Evolutionary conservation across 2,329 filamentous ascomycete genomes (phyloP), one percentile per base, ranked within the genome.

Genomic region (Neonectria ditissima): DNA sequence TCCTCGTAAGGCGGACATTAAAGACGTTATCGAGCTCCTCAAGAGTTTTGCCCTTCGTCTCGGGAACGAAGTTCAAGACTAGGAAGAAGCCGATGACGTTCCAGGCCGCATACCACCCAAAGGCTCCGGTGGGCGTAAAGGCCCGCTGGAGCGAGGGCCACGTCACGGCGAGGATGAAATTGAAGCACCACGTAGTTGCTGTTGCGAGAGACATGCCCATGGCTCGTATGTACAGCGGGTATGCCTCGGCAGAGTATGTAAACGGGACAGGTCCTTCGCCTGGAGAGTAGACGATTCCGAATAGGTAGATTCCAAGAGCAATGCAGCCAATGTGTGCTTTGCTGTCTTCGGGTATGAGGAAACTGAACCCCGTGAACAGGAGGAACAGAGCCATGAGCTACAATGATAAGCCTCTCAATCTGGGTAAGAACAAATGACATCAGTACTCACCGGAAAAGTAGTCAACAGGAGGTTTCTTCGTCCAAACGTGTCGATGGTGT

Each of bases 401-500:
- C 18, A 5, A 13, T 6, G 11, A n/a, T 56, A 13, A 45, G 28
- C 14, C 13, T 20, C 28, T 34, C 26, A n/a, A 32, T 18, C 26
- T 20, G 20, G 4, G 3, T 13, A 34, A 14, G n/a, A 50, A 18
- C 3, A 16, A 9, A 20, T 2, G 13, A 5, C 7, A 11, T n/a
- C 2, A 16, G 16, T 20, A 62, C 67, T 65, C 45, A 69, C 67
- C 8, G 74, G 73, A 59, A 75, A 75, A 1, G 74, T 65, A 34
- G 68, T 75, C 28, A 70, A 67, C 14, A 69, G 68, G 30, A 91
- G 79, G 66, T 88, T 88, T 20, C 89, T 83, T 4, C 90, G 85
- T 7, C 89, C 90, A 62, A 89, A 91, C 0, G 85, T 90, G 71
- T 92, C 89, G 28, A 76, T 75, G 14, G 74, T 76, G 59, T 69